Evolutionary conservation across 2,329 filamentous ascomycete species (phyloP).

Genomic region (Pestalotiopsis sp.): DNA sequence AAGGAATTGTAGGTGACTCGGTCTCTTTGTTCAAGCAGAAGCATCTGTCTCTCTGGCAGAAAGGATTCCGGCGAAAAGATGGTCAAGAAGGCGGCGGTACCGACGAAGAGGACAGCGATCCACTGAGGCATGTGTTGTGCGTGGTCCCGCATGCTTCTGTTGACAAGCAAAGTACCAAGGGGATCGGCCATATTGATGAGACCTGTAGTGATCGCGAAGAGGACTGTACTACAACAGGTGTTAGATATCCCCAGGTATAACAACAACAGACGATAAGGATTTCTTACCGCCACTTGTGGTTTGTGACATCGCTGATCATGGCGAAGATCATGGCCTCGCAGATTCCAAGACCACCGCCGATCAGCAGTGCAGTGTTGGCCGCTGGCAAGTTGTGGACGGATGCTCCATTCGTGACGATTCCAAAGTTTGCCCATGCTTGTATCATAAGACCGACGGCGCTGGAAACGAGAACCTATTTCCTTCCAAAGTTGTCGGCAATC

Average conservation of each 20-base stretch:
- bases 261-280: no score
- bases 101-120: no score
- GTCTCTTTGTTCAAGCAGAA: not conserved
- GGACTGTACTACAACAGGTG: not conserved
- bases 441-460: conserved; percentile 5
- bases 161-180: not conserved
- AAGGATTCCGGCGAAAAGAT: no score
- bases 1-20: not conserved
- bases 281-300: conserved; percentile 10
- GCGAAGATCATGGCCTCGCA: conserved; percentile 13
- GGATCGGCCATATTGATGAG: not conserved
- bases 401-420: not conserved
- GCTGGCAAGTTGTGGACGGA: conserved; percentile 5
- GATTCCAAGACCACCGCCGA: conserved; percentile 12
- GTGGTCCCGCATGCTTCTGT: no score
- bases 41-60: not conserved
- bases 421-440: not conserved
- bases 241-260: not conserved
- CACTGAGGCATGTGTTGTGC: no score
- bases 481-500: conserved; percentile 4
- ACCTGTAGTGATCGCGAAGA: conserved; percentile 8
- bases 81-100: no score
- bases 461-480: not conserved
- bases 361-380: conserved; percentile 1
- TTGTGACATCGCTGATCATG: conserved; percentile 8